Percentiles rank a stretch among this genome's conserved stretches.
These are phyloP conservation scores for Davidsoniella neocaledoniae DNA, from an alignment of 2,329 filamentous ascomycete genomes.

Conservation along the genomic window DNA sequence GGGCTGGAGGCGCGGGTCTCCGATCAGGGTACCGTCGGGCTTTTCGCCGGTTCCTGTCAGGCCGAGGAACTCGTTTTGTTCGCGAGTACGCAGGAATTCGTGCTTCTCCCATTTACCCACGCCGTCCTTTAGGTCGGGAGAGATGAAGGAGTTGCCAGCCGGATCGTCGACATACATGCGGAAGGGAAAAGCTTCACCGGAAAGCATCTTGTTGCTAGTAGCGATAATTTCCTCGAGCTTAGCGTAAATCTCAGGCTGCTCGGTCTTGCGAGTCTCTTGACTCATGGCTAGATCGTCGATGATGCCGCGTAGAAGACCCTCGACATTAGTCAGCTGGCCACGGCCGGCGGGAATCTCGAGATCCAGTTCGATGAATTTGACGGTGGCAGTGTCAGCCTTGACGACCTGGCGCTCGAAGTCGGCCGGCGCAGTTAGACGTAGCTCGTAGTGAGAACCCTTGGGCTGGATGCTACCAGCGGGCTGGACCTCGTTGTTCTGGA, in stretches of 20 bases:
- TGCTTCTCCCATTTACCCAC: constrained; percentile 79
- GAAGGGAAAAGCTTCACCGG: constrained; percentile 69
- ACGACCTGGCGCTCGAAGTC: constrained; percentile 81
- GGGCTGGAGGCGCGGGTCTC: constrained; percentile 14
- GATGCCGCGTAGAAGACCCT: constrained; percentile 67
- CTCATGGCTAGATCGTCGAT: constrained; percentile 65
- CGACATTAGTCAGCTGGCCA: constrained; percentile 83
- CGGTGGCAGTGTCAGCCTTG: constrained; percentile 73
- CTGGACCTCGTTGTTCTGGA: constrained; percentile 87
- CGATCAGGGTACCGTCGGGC: constrained; percentile 21
- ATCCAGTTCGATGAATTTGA: constrained; percentile 81
- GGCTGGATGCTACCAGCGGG: constrained; percentile 84
- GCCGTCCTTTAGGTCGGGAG: constrained; percentile 62
- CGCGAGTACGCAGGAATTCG: constrained; percentile 65
- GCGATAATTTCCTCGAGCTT: constrained; percentile 65
- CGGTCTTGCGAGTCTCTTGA: constrained; percentile 65
- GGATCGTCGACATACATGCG: constrained; percentile 77
- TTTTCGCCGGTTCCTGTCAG: constrained; percentile 40
- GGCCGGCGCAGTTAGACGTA: constrained; percentile 52
- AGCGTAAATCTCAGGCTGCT: constrained; percentile 58
- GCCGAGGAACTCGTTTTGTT: constrained; percentile 76
- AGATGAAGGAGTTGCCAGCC: constrained; percentile 91
- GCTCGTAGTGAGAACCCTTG: constrained; percentile 67
- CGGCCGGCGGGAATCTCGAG: constrained; percentile 84
- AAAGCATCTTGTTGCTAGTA: constrained; percentile 60